A percentile compares a stretch with the other conserved stretches of the same genome.
Evolutionary conservation across 176 grass and related monocot genomes (phyloP).

Genomic region (Dendrocalamus sinicus): DNA sequence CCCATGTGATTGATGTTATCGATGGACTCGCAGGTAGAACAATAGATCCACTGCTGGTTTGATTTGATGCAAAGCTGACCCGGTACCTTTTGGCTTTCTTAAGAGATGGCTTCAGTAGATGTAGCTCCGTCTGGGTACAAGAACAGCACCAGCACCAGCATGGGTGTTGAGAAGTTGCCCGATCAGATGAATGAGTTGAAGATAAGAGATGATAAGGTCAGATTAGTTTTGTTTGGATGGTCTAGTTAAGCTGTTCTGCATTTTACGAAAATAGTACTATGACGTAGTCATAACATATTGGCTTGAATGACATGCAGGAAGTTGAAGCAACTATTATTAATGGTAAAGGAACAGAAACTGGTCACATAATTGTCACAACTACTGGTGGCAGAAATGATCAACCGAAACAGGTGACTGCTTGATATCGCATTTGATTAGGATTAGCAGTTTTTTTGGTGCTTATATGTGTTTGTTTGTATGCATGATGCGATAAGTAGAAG

Average conservation of each 20-base stretch:
- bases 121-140: slow-evolving; percentile 55
- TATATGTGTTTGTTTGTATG: neutral
- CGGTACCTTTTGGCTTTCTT: neutral
- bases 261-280: neutral
- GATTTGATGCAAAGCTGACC: slow-evolving; percentile 47
- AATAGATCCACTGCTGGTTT: neutral
- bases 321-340: slow-evolving; percentile 75
- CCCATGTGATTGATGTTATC: neutral
- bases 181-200: slow-evolving; percentile 76
- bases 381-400: slow-evolving; percentile 82
- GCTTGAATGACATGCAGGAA: slow-evolving; percentile 56
- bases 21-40: neutral
- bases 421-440: slow-evolving; percentile 14
- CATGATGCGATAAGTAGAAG: neutral
- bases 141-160: slow-evolving; percentile 46
- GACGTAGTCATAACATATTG: neutral
- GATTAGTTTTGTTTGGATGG: neutral
- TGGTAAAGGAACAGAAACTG: slow-evolving; percentile 80
- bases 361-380: slow-evolving; percentile 86
- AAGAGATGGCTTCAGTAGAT: slow-evolving; percentile 60
- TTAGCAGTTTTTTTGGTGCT: neutral
- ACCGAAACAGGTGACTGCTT: slow-evolving; percentile 65
- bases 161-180: slow-evolving; percentile 57
- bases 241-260: neutral
- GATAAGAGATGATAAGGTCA: slow-evolving; percentile 78